phyloP scores from a whole-genome alignment of 257 asterid genomes.

The Misopates orontium region DNA sequence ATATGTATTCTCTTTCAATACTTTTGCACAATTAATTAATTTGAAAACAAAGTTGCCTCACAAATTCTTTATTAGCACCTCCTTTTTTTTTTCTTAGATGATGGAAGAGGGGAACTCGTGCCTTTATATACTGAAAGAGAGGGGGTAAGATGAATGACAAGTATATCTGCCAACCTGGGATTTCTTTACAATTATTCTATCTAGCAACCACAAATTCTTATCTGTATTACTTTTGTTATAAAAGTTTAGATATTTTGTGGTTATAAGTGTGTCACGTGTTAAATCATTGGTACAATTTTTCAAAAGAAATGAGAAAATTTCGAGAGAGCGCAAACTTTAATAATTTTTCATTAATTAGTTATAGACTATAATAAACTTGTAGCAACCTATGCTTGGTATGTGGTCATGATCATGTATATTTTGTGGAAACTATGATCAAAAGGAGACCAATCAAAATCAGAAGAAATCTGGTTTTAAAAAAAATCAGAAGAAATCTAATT shows the following conservation, averaged over 20 bases:
- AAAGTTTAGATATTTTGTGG: slow-evolving; percentile 46
- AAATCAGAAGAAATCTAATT: too few species aligned
- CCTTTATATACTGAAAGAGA: slow-evolving; percentile 28
- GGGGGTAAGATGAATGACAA: slow-evolving; percentile 27
- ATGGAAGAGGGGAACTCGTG: slow-evolving; percentile 21
- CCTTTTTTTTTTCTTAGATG: slow-evolving; percentile 7
- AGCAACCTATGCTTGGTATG: too few species aligned
- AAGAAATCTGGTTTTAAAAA: too few species aligned
- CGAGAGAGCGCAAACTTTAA: neutral
- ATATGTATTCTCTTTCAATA: neutral
- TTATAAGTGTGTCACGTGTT: slow-evolving; percentile 45
- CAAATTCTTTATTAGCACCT: too few species aligned
- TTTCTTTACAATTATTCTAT: slow-evolving; percentile 39
- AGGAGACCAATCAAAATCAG: too few species aligned
- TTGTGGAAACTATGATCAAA: too few species aligned
- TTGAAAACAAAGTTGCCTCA: too few species aligned
- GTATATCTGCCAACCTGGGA: slow-evolving; percentile 39
- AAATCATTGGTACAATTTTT: slow-evolving; percentile 28
- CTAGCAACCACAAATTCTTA: slow-evolving; percentile 6
- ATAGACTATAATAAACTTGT: neutral
- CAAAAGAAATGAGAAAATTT: slow-evolving; percentile 26
- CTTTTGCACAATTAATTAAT: neutral
- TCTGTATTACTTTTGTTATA: too few species aligned
- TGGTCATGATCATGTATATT: too few species aligned
- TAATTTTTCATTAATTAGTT: neutral